Base-by-base conservation (phyloP, 139 green algal species). In the Limnomonas spitsbergensis region DNA sequence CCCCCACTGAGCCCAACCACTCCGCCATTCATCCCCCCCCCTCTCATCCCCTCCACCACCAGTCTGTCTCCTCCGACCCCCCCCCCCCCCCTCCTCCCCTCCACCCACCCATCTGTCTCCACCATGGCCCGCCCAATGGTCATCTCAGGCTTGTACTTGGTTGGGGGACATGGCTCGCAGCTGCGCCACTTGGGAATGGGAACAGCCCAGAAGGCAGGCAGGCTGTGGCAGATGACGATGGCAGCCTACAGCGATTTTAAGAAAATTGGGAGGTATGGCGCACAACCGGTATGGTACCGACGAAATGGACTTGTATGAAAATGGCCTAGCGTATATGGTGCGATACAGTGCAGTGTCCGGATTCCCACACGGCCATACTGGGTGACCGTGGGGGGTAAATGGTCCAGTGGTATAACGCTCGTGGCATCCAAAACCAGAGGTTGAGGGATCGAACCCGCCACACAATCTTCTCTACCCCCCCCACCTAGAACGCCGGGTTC, bases 91-190 rank as follows among this genome's bases (percentile, higher is more conserved):
- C 20, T 20, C 47, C 47, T 29, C 14, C 29, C 56, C 9, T 14
- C 29, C 38, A 73, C 54, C 71, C 74, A 79, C 74, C 70, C 67
- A n/a, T 80, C 76, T 34, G 76, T 75, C 66, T 80, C 76, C 26
- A 61, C 76, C 76, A 80, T 80, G n/a, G 76, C 76, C 3, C 76
- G n/a, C 24, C 76, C 76, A 32, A 80, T 68, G 9, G 61, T 37
- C 24, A 74, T 29, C 27, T 40, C 66, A 27, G 76, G 9, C 40
- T 54, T 75, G 61, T 75, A 75, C 20, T 61, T 61, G 2, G 67
- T 24, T 26, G 76, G 76, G 1, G 76, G 76, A 61, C 76, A 80
- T 1, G 76, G 76, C 2, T 31, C 53, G 31, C 76, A 80, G 2
- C 53, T 75, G 3, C 66, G 32, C 76, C 76, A 80, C n/a, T 66